Conservation (phyloP, 148 eudicot species). For the Rhododendron mucronatum region DNA sequence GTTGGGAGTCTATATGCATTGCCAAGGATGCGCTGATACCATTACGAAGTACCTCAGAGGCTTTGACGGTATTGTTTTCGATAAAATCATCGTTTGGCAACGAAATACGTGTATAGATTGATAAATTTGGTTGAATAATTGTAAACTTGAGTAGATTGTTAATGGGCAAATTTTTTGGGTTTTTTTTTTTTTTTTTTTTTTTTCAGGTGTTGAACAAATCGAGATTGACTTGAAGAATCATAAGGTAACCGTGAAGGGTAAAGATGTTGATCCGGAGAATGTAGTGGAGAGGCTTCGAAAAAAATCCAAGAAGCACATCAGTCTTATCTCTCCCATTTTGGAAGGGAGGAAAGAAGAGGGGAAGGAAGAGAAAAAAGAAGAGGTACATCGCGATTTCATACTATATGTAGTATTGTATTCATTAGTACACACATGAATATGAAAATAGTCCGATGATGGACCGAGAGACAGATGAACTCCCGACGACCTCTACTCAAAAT, state of each 20-base stretch:
- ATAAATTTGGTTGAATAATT: background rate
- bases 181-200: background rate
- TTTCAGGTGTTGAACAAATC: constrained; percentile 48
- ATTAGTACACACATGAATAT: background rate
- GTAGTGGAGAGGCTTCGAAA: constrained; percentile 44
- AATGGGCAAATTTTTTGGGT: background rate
- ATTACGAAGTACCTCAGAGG: constrained; percentile 34
- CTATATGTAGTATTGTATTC: background rate
- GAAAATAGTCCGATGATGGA: background rate
- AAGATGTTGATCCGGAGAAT: constrained; percentile 42
- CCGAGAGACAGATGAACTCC: background rate
- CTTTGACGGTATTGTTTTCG: constrained; percentile 31
- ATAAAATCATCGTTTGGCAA: background rate
- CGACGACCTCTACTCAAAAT: background rate
- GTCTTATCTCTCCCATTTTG: constrained; percentile 37
- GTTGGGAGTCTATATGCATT: constrained; percentile 46
- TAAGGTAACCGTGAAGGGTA: constrained; percentile 44
- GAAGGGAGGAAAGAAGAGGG: constrained; percentile 19
- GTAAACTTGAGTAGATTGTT: background rate
- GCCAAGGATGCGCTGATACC: constrained; percentile 41
- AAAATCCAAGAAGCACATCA: constrained; percentile 40
- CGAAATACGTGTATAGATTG: background rate
- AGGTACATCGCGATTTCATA: constrained; percentile 20
- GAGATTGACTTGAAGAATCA: constrained; percentile 40
- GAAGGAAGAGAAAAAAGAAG: constrained; percentile 23